A percentile compares a stretch with the other conserved stretches of the same genome.
Conservation (phyloP, 768 basidiomycete genomes). For the Auriscalpium vulgare region DNA sequence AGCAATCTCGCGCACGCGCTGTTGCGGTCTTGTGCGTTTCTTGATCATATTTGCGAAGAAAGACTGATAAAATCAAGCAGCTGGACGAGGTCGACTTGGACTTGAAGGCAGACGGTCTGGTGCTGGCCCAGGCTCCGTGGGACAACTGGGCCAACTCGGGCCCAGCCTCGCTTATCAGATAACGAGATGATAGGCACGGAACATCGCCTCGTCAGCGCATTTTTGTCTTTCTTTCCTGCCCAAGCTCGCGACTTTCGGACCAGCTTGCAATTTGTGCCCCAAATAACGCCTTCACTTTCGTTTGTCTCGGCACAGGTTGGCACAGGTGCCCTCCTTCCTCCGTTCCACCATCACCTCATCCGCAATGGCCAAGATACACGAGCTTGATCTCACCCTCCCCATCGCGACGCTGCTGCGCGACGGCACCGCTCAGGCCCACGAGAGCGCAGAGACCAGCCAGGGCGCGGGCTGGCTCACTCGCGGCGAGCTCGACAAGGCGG, state of each 20-base stretch:
- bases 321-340: not conserved
- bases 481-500: slow-evolving; percentile 51
- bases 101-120: no score
- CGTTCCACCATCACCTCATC: not conserved
- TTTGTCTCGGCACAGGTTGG: no score
- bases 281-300: no score
- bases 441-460: slow-evolving; percentile 45
- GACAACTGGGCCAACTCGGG: no score
- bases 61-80: slow-evolving; percentile 8
- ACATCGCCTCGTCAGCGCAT: no score
- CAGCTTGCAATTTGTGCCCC: no score
- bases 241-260: no score
- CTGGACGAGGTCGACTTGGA: no score
- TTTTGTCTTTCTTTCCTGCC: no score
- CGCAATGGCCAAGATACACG: not conserved
- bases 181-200: no score
- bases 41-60: slow-evolving; percentile 50
- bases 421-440: slow-evolving; percentile 44
- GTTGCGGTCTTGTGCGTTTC: slow-evolving; percentile 63
- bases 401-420: slow-evolving; percentile 31
- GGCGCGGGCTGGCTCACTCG: slow-evolving; percentile 50
- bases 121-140: no score
- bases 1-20: slow-evolving; percentile 45
- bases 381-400: slow-evolving; percentile 21
- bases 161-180: no score